Conservation (phyloP, 768 basidiomycete species). For the Mycena filopes region DNA sequence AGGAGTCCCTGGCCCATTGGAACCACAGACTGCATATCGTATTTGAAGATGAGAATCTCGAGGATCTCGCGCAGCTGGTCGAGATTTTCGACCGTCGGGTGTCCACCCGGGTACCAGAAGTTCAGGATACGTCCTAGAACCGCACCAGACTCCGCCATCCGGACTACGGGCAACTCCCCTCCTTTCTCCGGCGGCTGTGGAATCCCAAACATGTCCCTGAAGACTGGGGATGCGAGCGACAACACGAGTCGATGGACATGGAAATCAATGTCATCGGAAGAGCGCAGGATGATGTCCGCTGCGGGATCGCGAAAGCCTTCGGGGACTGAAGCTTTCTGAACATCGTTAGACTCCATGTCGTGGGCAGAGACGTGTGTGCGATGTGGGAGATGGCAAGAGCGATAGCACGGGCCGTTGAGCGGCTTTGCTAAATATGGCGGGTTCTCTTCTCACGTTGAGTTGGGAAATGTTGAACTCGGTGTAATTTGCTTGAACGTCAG, state of each 20-base stretch:
- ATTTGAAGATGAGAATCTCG: background rate
- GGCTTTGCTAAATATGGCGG: too few species aligned
- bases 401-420: too few species aligned
- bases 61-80: background rate
- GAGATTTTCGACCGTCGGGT: background rate
- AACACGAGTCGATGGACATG: constrained; percentile 36
- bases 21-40: background rate
- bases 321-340: too few species aligned
- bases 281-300: constrained; percentile 3
- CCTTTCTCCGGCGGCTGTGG: constrained; percentile 32
- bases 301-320: background rate
- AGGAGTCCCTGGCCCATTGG: background rate
- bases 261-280: constrained; percentile 32
- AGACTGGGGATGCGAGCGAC: constrained; percentile 34
- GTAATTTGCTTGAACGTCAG: too few species aligned
- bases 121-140: background rate
- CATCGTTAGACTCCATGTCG: too few species aligned
- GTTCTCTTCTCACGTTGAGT: too few species aligned
- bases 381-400: too few species aligned
- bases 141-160: background rate
- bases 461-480: too few species aligned
- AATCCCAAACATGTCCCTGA: constrained; percentile 39
- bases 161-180: background rate
- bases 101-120: constrained; percentile 8
- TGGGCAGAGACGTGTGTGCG: too few species aligned